Percentiles rank a stretch among this genome's conserved stretches.
Conservation (phyloP, 1,139 yeast genomes). For the Kazachstania sp. region DNA sequence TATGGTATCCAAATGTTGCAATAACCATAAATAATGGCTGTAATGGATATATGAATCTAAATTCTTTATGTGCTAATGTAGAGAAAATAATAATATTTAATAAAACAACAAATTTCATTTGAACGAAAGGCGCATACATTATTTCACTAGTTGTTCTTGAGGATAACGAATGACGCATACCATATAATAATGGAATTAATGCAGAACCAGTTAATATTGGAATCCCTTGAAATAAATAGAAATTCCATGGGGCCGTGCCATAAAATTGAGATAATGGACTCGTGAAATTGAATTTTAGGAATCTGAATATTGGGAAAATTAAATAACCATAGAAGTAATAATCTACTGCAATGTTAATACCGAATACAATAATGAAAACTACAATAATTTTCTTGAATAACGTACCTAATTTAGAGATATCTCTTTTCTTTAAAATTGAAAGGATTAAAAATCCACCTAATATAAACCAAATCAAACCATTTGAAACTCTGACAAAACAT, state of each 20-base stretch:
- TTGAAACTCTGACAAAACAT: slow-evolving; percentile 76
- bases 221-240: slow-evolving; percentile 71
- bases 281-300: slow-evolving; percentile 66
- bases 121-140: slow-evolving; percentile 13
- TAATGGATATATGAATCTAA: slow-evolving; percentile 79
- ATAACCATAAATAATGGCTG: slow-evolving; percentile 59
- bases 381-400: slow-evolving; percentile 21
- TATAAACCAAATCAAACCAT: slow-evolving; percentile 62
- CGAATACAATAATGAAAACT: slow-evolving; percentile 19
- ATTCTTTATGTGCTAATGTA: slow-evolving; percentile 72
- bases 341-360: slow-evolving; percentile 43
- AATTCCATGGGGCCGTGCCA: slow-evolving; percentile 80
- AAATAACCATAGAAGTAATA: slow-evolving; percentile 48
- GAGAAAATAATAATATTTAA: slow-evolving; percentile 52
- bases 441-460: slow-evolving; percentile 41
- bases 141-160: neutral
- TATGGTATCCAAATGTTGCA: slow-evolving; percentile 32
- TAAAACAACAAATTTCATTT: slow-evolving; percentile 29
- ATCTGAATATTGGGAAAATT: slow-evolving; percentile 60
- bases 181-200: slow-evolving; percentile 50
- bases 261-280: slow-evolving; percentile 72
- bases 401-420: slow-evolving; percentile 10
- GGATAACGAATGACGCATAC: slow-evolving; percentile 24
- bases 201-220: slow-evolving; percentile 66
- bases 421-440: slow-evolving; percentile 13